These are phyloP conservation scores for Annulohypoxylon bovei DNA, from an alignment of 495 filamentous ascomycete species.

Conservation along the genomic window DNA sequence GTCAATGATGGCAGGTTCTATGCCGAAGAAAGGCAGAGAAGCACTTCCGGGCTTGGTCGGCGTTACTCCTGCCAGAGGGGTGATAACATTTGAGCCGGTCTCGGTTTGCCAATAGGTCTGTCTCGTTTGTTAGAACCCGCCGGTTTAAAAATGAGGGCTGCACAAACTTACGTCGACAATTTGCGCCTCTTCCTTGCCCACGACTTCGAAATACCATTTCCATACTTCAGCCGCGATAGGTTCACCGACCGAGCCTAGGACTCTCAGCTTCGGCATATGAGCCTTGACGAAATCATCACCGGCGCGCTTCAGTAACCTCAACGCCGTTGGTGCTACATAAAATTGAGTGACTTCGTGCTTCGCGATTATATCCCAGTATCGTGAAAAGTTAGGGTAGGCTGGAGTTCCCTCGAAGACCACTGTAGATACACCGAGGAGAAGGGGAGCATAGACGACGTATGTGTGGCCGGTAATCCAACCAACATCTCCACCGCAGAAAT, in stretches of 20 bases:
- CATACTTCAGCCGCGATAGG: conserved; percentile 98
- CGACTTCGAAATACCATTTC: conserved; percentile 99
- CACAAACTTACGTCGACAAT: conserved; percentile 84
- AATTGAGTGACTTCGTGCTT: conserved; percentile 97
- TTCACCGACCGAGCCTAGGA: conserved; percentile 97
- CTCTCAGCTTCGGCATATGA: conserved; percentile 86
- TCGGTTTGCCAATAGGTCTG: conserved; percentile 99
- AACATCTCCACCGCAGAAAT: conserved; percentile 98
- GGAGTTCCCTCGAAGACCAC: conserved; percentile 99
- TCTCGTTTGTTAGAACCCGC: conserved; percentile 27
- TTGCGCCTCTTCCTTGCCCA: conserved; percentile 93
- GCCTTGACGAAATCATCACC: conserved; percentile 90
- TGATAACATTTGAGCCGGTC: conserved; percentile 93
- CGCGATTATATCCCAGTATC: conserved; percentile 98
- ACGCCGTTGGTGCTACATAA: conserved; percentile 95
- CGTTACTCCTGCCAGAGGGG: conserved; percentile 77
- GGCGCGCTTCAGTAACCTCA: conserved; percentile 92
- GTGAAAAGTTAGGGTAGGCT: conserved; percentile 95
- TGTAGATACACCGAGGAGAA: conserved; percentile 90
- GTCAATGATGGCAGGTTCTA: conserved; percentile 98
- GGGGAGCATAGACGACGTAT: conserved; percentile 96
- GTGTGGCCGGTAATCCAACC: conserved; percentile 99
- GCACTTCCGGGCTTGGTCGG: conserved; percentile 83
- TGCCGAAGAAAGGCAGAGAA: conserved; percentile 93
- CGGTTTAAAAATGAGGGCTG: background rate